These are phyloP conservation scores for Dictyostelium citrinum DNA, from an alignment of 78 protist genomes.

Conservation along the genomic window DNA sequence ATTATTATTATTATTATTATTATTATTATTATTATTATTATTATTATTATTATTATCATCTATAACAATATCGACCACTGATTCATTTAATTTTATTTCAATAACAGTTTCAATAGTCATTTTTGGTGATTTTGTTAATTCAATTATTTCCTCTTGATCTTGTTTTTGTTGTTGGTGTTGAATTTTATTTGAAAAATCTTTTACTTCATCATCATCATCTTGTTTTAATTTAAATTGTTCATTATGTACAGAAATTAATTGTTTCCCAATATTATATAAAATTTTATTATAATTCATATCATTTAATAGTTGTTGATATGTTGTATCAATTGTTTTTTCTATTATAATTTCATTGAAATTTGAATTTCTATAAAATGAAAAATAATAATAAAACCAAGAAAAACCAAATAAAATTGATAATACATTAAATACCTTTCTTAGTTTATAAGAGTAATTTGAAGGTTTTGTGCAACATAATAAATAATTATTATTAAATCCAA, in stretches of 20 bases:
- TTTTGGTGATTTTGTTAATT: background rate
- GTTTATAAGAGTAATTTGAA: background rate
- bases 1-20: no score
- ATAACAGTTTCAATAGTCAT: background rate
- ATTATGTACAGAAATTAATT: background rate
- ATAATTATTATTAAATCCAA: background rate
- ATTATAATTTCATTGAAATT: background rate
- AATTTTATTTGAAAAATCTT: no score
- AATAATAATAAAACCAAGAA: background rate
- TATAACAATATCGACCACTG: background rate
- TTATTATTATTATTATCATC: background rate
- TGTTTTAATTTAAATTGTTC: background rate
- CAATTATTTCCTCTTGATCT: background rate
- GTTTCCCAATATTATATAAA: background rate
- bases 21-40: no score
- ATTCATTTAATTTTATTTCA: background rate
- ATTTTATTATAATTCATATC: background rate
- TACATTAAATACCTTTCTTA: background rate
- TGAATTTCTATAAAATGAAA: background rate
- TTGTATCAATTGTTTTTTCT: background rate
- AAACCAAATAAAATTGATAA: background rate
- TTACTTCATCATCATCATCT: background rate
- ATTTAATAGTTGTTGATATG: background rate
- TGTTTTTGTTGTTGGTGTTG: background rate
- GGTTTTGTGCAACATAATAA: background rate